Evolutionary conservation across 768 basidiomycete genomes (phyloP).

Genomic region (Collybia nuda): DNA sequence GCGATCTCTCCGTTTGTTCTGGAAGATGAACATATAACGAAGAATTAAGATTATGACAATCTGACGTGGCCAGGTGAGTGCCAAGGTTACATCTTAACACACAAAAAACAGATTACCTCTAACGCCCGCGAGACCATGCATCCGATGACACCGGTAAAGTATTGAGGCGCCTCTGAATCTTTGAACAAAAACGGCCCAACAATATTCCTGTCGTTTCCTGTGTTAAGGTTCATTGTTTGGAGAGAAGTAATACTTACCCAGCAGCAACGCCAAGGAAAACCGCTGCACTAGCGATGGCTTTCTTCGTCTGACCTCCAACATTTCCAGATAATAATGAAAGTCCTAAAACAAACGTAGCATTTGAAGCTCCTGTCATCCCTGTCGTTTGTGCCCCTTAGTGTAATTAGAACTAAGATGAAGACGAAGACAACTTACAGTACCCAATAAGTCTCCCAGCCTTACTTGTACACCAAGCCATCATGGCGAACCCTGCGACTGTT

Average conservation of each 20-base stretch:
- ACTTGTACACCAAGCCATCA: constrained; percentile 20
- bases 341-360: constrained; percentile 28
- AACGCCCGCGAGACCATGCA: constrained; percentile 22
- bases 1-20: constrained; percentile 16
- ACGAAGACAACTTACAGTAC: constrained; percentile 11
- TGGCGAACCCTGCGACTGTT: constrained; percentile 23
- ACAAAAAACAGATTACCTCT: constrained; percentile 6
- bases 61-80: not conserved
- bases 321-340: constrained; percentile 36
- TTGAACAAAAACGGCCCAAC: constrained; percentile 24
- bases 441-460: constrained; percentile 18
- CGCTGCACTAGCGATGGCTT: constrained; percentile 8
- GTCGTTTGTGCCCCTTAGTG: not conserved
- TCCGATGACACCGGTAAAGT: constrained; percentile 20
- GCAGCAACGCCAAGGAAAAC: constrained; percentile 20
- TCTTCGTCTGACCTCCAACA: constrained; percentile 29
- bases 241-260: constrained; percentile 4
- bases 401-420: not conserved
- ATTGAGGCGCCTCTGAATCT: constrained; percentile 17
- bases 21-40: constrained; percentile 15
- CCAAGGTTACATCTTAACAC: too few relatives aligned
- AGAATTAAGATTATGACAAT: constrained; percentile 22
- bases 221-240: not conserved
- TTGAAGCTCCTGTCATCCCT: constrained; percentile 24
- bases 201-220: constrained; percentile 12